These are phyloP conservation scores for Candida oleophila DNA, from an alignment of 805 yeast genomes.

Conservation along the genomic window DNA sequence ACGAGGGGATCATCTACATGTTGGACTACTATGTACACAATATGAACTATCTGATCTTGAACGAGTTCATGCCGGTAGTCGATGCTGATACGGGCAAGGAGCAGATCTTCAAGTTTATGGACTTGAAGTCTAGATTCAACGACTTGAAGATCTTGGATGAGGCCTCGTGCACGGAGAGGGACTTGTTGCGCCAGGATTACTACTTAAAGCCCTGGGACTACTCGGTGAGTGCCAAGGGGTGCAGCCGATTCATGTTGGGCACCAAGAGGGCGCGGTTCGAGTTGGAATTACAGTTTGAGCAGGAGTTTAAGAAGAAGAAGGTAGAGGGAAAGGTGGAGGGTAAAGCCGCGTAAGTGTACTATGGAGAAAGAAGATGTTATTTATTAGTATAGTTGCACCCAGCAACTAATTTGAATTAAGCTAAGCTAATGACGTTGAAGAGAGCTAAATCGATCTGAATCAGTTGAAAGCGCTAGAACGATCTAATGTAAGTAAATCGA, in stretches of 20 bases:
- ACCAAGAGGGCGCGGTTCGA: slow-evolving; percentile 48
- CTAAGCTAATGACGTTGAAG: no score
- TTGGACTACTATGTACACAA: slow-evolving; percentile 62
- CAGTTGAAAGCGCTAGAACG: no score
- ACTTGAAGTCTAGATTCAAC: slow-evolving; percentile 41
- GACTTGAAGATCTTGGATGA: slow-evolving; percentile 36
- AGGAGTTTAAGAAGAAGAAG: background rate
- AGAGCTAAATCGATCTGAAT: no score
- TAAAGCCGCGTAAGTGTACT: background rate
- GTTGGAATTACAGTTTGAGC: slow-evolving; percentile 23
- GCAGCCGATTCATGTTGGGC: slow-evolving; percentile 52
- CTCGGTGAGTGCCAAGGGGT: slow-evolving; percentile 36
- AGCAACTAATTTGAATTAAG: no score
- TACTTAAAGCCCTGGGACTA: slow-evolving; percentile 48
- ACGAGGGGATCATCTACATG: slow-evolving; percentile 55
- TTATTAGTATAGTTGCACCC: no score
- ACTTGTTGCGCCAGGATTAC: slow-evolving; percentile 41
- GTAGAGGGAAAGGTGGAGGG: background rate
- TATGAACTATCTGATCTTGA: slow-evolving; percentile 50
- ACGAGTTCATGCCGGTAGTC: slow-evolving; percentile 38
- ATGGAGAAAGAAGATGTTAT: no score
- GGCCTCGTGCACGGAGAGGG: slow-evolving; percentile 20
- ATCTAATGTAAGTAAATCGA: no score
- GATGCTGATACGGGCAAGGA: slow-evolving; percentile 42
- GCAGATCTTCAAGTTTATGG: slow-evolving; percentile 46